phyloP scores from a whole-genome alignment of 2,329 filamentous ascomycete species.

The Periconia digitata region DNA sequence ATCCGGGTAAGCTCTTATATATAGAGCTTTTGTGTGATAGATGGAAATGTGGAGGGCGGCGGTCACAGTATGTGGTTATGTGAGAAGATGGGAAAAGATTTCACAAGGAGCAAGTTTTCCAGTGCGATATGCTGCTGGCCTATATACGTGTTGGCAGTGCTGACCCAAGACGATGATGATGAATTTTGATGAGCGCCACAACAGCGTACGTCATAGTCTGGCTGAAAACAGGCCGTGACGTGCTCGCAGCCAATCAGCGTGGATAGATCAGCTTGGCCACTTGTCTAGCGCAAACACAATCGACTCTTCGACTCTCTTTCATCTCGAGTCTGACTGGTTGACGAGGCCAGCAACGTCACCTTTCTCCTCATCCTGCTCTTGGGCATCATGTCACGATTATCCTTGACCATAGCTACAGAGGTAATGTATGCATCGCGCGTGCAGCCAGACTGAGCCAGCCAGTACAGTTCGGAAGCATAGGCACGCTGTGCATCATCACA shows the following conservation, averaged over 20 bases:
- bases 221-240: constrained; percentile 7
- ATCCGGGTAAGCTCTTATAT: no score
- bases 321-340: no score
- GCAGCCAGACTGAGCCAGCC: no score
- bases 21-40: no score
- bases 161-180: neutral
- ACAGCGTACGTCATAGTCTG: neutral
- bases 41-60: no score
- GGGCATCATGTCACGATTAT: no score
- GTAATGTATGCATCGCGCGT: no score
- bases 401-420: neutral
- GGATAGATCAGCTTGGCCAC: neutral
- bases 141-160: neutral
- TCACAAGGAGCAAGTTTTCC: neutral
- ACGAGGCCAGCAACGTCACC: neutral
- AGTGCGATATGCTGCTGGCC: neutral
- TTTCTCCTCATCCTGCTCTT: neutral
- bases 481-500: no score
- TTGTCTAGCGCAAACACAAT: neutral
- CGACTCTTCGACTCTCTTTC: neutral
- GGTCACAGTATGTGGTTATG: no score
- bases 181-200: neutral
- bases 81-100: neutral
- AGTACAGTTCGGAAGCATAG: no score
- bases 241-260: neutral